These are phyloP conservation scores for Ophiostoma tasmaniense DNA, from an alignment of 2,329 filamentous ascomycete species.

Conservation along the genomic window DNA sequence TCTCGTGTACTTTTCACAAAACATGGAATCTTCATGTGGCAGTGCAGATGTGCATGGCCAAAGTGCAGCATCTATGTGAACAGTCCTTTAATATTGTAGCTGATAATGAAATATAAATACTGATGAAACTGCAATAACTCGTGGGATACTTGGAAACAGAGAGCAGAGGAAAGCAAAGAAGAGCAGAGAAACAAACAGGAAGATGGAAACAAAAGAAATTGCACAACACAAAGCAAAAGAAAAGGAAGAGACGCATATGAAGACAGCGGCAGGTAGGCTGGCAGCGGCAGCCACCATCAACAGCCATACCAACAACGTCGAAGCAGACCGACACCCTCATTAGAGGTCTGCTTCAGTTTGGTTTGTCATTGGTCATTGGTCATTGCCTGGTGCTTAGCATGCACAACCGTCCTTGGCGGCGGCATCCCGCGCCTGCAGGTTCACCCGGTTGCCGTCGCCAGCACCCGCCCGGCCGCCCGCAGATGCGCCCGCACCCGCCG, in stretches of 20 bases:
- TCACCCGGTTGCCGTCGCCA: conserved; percentile 67
- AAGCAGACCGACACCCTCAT: background rate
- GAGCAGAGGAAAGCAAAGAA: background rate
- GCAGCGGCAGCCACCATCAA: background rate
- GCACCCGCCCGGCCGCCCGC: conserved; percentile 42
- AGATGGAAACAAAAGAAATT: background rate
- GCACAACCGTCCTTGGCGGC: conserved; percentile 87
- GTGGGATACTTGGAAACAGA: background rate
- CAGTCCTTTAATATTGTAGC: background rate
- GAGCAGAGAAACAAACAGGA: background rate
- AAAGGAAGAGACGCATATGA: background rate
- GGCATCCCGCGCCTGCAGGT: conserved; percentile 61
- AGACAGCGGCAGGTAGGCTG: background rate
- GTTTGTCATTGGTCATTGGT: too few relatives aligned
- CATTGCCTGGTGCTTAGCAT: conserved; percentile 47
- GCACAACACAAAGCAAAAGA: too few relatives aligned
- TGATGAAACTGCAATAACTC: background rate
- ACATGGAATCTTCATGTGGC: background rate
- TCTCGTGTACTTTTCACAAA: too few relatives aligned
- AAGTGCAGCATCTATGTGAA: background rate
- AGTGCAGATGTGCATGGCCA: background rate
- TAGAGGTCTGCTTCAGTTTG: background rate
- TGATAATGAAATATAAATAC: background rate
- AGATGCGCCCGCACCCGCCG: conserved; percentile 35
- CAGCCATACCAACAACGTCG: background rate